Conservation (phyloP, 73 alveolate species). For the Uronychia setigera region DNA sequence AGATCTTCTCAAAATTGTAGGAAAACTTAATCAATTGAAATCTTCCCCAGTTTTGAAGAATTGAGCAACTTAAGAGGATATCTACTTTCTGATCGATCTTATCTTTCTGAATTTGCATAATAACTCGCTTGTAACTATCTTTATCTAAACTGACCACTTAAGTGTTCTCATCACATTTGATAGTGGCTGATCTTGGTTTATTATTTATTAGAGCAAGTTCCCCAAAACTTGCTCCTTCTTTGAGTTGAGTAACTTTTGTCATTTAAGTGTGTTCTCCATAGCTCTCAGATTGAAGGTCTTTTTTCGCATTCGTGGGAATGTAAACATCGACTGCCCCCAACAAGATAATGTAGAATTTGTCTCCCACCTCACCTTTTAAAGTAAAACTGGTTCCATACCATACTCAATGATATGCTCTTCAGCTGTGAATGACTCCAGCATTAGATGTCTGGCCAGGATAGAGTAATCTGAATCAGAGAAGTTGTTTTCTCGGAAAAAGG, state of each 20-base stretch:
- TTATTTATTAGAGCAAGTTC: slow-evolving; percentile 75
- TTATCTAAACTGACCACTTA: slow-evolving; percentile 14
- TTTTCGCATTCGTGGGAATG: slow-evolving; percentile 48
- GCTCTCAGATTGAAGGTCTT: too few relatives aligned
- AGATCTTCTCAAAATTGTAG: too few relatives aligned
- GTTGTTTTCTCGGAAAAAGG: too few relatives aligned
- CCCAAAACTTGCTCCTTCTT: slow-evolving; percentile 66
- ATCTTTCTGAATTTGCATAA: slow-evolving; percentile 20
- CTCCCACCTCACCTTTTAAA: slow-evolving; percentile 24
- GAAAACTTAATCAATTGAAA: too few relatives aligned
- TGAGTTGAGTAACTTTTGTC: slow-evolving; percentile 14
- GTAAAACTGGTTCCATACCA: too few relatives aligned
- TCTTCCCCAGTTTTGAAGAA: too few relatives aligned
- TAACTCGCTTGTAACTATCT: slow-evolving; percentile 13
- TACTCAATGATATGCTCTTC: too few relatives aligned
- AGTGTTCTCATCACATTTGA: slow-evolving; percentile 43
- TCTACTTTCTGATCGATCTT: slow-evolving; percentile 16
- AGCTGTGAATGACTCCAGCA: too few relatives aligned
- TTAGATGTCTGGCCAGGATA: too few relatives aligned
- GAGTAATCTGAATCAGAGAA: too few relatives aligned
- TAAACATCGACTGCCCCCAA: slow-evolving; percentile 52
- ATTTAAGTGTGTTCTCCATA: too few relatives aligned
- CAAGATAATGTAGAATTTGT: slow-evolving; percentile 48
- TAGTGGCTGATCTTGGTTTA: slow-evolving; percentile 74
- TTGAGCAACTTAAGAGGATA: too few relatives aligned